Percentiles rank a stretch among this genome's conserved stretches.
These are phyloP conservation scores for Hemerocallis citrina DNA, from an alignment of 106 monocot genomes.

Conservation along the genomic window DNA sequence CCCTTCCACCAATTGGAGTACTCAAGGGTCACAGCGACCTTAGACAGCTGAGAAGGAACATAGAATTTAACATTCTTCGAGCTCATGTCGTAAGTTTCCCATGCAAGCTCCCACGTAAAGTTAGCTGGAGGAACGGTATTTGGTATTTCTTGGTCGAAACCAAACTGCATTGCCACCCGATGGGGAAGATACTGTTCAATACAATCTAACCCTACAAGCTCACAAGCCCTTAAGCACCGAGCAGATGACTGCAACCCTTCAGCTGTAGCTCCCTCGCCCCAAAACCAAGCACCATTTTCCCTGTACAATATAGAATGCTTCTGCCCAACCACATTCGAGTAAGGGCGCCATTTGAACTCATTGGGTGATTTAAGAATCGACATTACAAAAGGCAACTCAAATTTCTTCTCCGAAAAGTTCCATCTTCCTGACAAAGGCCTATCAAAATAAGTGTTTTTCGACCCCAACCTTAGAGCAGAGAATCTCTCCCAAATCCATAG, in stretches of 20 bases:
- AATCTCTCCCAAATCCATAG: too few relatives aligned
- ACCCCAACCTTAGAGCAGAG: too few relatives aligned
- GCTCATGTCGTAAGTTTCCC: conserved; percentile 33
- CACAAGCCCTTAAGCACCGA: conserved; percentile 19
- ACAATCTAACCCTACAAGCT: conserved; percentile 18
- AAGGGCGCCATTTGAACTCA: conserved; percentile 54
- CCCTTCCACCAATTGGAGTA: conserved; percentile 29
- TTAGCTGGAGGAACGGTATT: conserved; percentile 21
- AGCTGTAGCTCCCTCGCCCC: not conserved
- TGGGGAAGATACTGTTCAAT: conserved; percentile 39
- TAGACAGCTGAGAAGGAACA: conserved; percentile 33
- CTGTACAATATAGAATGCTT: conserved; percentile 17
- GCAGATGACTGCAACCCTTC: conserved; percentile 26
- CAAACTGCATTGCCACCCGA: conserved; percentile 53
- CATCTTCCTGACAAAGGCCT: conserved; percentile 45
- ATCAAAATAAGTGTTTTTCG: too few relatives aligned
- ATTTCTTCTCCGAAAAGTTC: conserved; percentile 35
- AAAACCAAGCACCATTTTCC: conserved; percentile 27
- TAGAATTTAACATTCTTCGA: conserved; percentile 26
- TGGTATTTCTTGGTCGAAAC: conserved; percentile 63
- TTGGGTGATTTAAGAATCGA: conserved; percentile 16
- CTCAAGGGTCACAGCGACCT: conserved; percentile 23
- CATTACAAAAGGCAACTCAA: conserved; percentile 14
- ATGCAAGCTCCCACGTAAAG: conserved; percentile 27
- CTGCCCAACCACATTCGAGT: conserved; percentile 16